Percentiles rank a stretch among this genome's conserved stretches.
Conservation (phyloP, 1,284 basidiomycete species). For the Psilocybe mexicana region DNA sequence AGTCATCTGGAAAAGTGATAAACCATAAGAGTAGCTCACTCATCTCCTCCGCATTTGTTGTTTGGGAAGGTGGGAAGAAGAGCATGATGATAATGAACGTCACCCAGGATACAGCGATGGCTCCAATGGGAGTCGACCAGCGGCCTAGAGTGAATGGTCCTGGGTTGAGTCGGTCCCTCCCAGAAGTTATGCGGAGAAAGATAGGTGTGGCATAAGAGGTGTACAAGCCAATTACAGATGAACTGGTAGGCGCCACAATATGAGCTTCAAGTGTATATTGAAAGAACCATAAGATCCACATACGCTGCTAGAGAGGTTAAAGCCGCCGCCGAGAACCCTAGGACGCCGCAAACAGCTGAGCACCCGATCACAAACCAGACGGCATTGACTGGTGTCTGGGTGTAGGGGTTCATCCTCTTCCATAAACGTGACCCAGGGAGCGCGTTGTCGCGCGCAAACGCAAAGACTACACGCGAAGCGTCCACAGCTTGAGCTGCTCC, state of each 20-base stretch:
- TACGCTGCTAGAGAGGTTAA: slow-evolving; percentile 68
- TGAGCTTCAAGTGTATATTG: not conserved
- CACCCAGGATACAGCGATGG: slow-evolving; percentile 66
- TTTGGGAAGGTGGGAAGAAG: slow-evolving; percentile 54
- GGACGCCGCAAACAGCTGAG: slow-evolving; percentile 58
- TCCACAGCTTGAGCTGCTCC: slow-evolving; percentile 76
- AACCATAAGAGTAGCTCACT: slow-evolving; percentile 31
- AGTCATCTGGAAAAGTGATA: slow-evolving; percentile 2
- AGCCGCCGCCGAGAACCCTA: slow-evolving; percentile 67
- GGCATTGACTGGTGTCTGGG: slow-evolving; percentile 70
- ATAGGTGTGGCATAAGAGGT: slow-evolving; percentile 69
- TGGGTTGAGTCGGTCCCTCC: slow-evolving; percentile 53
- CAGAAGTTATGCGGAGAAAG: slow-evolving; percentile 68
- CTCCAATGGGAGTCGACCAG: slow-evolving; percentile 61
- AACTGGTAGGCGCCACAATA: slow-evolving; percentile 35
- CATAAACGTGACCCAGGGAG: slow-evolving; percentile 69
- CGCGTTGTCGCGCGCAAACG: slow-evolving; percentile 72
- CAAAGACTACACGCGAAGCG: slow-evolving; percentile 73
- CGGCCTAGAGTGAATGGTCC: slow-evolving; percentile 62
- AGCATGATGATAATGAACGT: slow-evolving; percentile 61
- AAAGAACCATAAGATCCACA: slow-evolving; percentile 19
- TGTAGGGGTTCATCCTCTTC: slow-evolving; percentile 58
- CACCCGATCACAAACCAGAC: slow-evolving; percentile 71
- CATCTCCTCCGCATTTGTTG: slow-evolving; percentile 50
- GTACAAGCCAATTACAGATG: slow-evolving; percentile 71